A percentile compares a stretch with the other conserved stretches of the same genome.
Conservation (phyloP, 108 stramenopile species). For the Hondaea fermentalgiana region DNA sequence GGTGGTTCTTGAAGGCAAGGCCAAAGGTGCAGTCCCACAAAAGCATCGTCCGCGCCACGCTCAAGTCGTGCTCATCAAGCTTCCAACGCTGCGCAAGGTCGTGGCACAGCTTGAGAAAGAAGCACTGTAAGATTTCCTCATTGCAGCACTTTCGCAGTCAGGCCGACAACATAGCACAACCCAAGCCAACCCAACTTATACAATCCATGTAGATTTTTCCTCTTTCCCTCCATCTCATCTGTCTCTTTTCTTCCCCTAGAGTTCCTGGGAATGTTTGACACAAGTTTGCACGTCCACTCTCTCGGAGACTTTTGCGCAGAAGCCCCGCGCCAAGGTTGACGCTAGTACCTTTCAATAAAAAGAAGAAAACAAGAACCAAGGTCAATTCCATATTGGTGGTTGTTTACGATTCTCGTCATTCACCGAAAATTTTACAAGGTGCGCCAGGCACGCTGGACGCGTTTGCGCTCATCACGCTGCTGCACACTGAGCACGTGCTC, state of each 20-base stretch:
- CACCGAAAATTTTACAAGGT: background rate
- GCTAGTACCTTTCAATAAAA: background rate
- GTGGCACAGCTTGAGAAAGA: background rate
- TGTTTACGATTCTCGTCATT: background rate
- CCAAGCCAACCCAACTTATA: background rate
- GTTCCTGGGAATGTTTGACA: too few species aligned
- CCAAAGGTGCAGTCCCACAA: background rate
- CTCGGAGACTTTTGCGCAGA: too few species aligned
- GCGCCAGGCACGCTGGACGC: background rate
- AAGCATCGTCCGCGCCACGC: background rate
- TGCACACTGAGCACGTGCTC: background rate
- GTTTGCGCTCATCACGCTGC: background rate
- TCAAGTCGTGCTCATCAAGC: background rate
- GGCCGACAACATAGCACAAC: too few species aligned
- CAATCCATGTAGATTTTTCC: background rate
- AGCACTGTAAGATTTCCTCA: too few species aligned
- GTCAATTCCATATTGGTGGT: background rate
- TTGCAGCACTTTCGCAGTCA: too few species aligned
- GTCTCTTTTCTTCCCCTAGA: too few species aligned
- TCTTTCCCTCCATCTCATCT: too few species aligned
- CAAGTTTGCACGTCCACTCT: too few species aligned
- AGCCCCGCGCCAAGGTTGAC: background rate
- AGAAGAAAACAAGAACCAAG: background rate
- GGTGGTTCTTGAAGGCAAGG: background rate
- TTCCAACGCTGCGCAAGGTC: background rate